These are phyloP conservation scores for Ustilago curta DNA, from an alignment of 1,284 basidiomycete species.

Conservation along the genomic window DNA sequence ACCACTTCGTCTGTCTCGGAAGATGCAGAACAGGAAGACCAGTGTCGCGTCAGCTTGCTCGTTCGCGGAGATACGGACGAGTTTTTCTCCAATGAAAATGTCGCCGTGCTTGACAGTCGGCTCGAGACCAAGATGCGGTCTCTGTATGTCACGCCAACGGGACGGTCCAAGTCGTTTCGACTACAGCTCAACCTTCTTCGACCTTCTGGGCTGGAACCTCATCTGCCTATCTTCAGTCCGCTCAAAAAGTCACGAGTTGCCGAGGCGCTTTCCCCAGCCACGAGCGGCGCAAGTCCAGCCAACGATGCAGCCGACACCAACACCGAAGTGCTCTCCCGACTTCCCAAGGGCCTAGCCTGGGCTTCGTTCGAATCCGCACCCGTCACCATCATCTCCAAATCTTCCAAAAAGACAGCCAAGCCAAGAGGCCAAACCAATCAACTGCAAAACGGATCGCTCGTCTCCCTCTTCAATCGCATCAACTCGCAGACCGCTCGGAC, in stretches of 20 bases:
- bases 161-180: slow-evolving; percentile 88
- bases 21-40: slow-evolving; percentile 42
- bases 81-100: slow-evolving; percentile 70
- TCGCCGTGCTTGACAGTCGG: slow-evolving; percentile 71
- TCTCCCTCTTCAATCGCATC: slow-evolving; percentile 94
- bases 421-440: slow-evolving; percentile 92
- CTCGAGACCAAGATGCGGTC: slow-evolving; percentile 88
- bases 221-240: slow-evolving; percentile 46
- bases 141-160: slow-evolving; percentile 85
- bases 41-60: slow-evolving; percentile 77
- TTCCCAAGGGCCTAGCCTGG: slow-evolving; percentile 73
- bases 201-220: slow-evolving; percentile 37
- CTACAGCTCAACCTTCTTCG: slow-evolving; percentile 75
- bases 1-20: slow-evolving; percentile 27
- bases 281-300: slow-evolving; percentile 27
- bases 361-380: slow-evolving; percentile 90
- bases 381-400: slow-evolving; percentile 94
- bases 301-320: slow-evolving; percentile 16
- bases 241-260: slow-evolving; percentile 41
- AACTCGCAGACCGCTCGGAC: slow-evolving; percentile 96
- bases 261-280: slow-evolving; percentile 29
- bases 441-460: slow-evolving; percentile 87
- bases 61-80: slow-evolving; percentile 86
- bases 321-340: slow-evolving; percentile 34
- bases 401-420: slow-evolving; percentile 95